Base-by-base conservation (phyloP, 129 eudicot species). In the Lactuca sativa region DNA sequence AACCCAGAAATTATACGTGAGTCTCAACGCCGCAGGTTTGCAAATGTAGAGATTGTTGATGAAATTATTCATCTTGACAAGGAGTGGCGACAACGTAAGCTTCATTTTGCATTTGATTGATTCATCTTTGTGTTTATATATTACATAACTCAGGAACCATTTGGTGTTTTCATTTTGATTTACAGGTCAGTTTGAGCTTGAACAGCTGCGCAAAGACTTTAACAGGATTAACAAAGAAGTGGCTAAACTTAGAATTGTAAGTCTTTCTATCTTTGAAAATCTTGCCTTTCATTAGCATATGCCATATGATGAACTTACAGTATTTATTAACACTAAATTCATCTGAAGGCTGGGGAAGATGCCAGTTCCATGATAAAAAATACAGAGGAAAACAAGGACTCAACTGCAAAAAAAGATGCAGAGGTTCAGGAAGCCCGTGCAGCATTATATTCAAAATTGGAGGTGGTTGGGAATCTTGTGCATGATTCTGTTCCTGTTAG, bases 401-500 rank as follows among this genome's bases (percentile, higher is more conserved):
- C 67, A 55, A 78, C 76, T 59, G 86, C 82, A 13, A 64, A 75
- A 56, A 88, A 86, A 71, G 87, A 80, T 16, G 80, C 78, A 15
- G 93, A 88, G 71, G 97, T 86, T 70, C 78, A 81, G 75, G 96
- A 82, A 78, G 88, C 90, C 12, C 58, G 71, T 6, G 38, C 78
- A 36, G 80, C 85, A 62, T 18, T 91, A 55, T 67, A 86, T 79
- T 69, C 92, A 13, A 88, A 81, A 74, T 59, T 88, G 83, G 83
- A 74, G 59, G 32, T 59, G 2, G 83, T 91, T 59, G 97, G 97
- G 32, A 91, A 91, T 62, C 96, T 88, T 48, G 93, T 91, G 75
- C 97, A 91, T 82, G 93, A 91, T 82, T 79, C 97, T n/a, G 96
- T 91, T 53, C 97, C 97, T n/a, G 80, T 88, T 37, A 78, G 84